Conservation (phyloP, 495 filamentous ascomycete species). For the Penicillium flavigenum region DNA sequence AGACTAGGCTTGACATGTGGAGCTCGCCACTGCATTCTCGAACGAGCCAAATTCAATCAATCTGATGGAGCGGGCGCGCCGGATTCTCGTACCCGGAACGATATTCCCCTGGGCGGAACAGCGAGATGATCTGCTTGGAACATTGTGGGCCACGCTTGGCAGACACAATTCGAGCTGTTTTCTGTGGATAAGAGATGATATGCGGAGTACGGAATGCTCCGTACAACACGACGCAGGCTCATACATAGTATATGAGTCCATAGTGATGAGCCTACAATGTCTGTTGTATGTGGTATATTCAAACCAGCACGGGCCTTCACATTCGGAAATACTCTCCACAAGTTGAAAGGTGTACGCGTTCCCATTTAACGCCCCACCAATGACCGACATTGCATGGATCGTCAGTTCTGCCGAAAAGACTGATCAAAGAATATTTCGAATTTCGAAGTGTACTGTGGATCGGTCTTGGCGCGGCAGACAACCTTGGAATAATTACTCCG, state of each 20-base stretch:
- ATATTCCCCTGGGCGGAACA: not conserved
- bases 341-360: constrained; percentile 25
- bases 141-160: constrained; percentile 1
- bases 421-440: constrained; percentile 1
- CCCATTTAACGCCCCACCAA: constrained; percentile 22
- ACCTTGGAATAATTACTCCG: not conserved
- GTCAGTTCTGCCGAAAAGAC: constrained; percentile 9
- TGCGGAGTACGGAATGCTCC: too few species aligned
- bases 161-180: not conserved
- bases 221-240: not conserved
- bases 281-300: constrained; percentile 1
- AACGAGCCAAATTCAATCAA: constrained; percentile 23
- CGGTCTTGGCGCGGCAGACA: constrained; percentile 17
- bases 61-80: constrained; percentile 12
- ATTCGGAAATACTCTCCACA: constrained; percentile 17
- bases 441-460: constrained; percentile 9
- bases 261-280: not conserved
- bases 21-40: constrained; percentile 20
- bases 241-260: not conserved
- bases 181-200: not conserved
- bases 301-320: not conserved
- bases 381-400: constrained; percentile 27
- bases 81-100: not conserved
- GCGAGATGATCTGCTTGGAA: not conserved
- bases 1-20: constrained; percentile 22